A percentile compares a stretch with the other conserved stretches of the same genome.
phyloP scores from a whole-genome alignment of 352 stramenopile genomes.

The Globisporangium irregulare region DNA sequence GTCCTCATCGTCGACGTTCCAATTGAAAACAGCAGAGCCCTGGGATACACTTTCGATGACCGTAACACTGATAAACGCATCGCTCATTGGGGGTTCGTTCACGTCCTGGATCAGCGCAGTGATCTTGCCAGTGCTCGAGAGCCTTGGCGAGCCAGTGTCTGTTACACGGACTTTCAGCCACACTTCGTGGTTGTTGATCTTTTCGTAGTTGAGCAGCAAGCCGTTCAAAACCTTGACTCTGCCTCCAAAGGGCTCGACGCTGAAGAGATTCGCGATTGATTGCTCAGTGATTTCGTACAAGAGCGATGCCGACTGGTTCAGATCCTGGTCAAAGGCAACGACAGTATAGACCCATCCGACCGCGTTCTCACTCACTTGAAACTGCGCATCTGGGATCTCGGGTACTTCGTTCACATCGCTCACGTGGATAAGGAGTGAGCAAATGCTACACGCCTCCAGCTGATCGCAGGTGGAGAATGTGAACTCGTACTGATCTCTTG shows the following conservation, averaged over 20 bases:
- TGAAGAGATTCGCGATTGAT: conserved; percentile 33
- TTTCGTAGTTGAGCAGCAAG: conserved; percentile 38
- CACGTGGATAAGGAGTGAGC: conserved; percentile 5
- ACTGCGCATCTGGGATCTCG: conserved; percentile 6
- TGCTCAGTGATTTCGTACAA: conserved; percentile 45
- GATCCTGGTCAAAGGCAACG: conserved; percentile 35
- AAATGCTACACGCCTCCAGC: conserved; percentile 1
- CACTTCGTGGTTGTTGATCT: conserved; percentile 27
- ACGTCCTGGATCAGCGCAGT: conserved; percentile 15
- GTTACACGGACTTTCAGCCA: conserved; percentile 57
- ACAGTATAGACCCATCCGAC: conserved; percentile 32
- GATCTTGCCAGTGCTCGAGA: conserved; percentile 26
- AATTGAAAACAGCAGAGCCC: conserved; percentile 21
- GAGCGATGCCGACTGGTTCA: conserved; percentile 26
- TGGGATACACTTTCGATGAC: conserved; percentile 20
- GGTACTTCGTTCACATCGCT: conserved; percentile 10
- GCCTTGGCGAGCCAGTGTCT: conserved; percentile 32
- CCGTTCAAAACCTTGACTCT: conserved; percentile 2
- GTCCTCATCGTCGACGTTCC: conserved; percentile 25
- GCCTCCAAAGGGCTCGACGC: conserved; percentile 2
- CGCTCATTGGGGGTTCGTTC: conserved; percentile 25
- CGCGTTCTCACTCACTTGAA: conserved; percentile 36
- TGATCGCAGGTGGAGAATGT: conserved; percentile 9
- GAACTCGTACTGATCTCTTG: conserved; percentile 2
- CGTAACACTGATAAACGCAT: neutral